phyloP scores from a whole-genome alignment of 164 flowering plant genomes.

The Houttuynia cordata region DNA sequence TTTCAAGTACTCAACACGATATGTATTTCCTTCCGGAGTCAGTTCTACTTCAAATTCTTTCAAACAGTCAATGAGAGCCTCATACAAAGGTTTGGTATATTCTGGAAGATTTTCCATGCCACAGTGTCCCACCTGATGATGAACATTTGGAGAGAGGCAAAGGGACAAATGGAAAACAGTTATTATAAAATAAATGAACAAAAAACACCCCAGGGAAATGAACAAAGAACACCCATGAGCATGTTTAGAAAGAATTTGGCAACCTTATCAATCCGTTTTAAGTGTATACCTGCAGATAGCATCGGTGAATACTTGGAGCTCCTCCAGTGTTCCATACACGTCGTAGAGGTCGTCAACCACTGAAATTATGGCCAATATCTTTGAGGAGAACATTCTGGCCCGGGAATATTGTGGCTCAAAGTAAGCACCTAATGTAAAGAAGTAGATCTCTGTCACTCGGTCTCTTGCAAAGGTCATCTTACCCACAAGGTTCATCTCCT shows the following conservation, averaged over 20 bases:
- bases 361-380: background rate
- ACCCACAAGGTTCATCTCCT: background rate
- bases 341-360: conserved; percentile 6
- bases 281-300: too few relatives aligned
- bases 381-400: background rate
- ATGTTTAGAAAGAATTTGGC: too few relatives aligned
- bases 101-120: conserved; percentile 23
- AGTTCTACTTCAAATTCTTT: conserved; percentile 19
- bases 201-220: too few relatives aligned
- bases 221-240: background rate
- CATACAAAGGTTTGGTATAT: conserved; percentile 24
- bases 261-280: too few relatives aligned
- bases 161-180: too few relatives aligned
- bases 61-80: conserved; percentile 16
- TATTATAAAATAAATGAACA: too few relatives aligned
- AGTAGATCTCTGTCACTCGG: conserved; percentile 2
- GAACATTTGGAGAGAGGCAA: too few relatives aligned
- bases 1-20: conserved; percentile 13
- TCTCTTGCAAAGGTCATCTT: conserved; percentile 2
- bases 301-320: conserved; percentile 1
- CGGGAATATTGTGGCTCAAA: conserved; percentile 4
- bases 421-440: background rate
- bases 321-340: conserved; percentile 2
- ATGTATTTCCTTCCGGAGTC: conserved; percentile 16
- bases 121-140: conserved; percentile 30